Conservation (phyloP, 2,329 filamentous ascomycete genomes). For the Lasiodiplodia gonubiensis region DNA sequence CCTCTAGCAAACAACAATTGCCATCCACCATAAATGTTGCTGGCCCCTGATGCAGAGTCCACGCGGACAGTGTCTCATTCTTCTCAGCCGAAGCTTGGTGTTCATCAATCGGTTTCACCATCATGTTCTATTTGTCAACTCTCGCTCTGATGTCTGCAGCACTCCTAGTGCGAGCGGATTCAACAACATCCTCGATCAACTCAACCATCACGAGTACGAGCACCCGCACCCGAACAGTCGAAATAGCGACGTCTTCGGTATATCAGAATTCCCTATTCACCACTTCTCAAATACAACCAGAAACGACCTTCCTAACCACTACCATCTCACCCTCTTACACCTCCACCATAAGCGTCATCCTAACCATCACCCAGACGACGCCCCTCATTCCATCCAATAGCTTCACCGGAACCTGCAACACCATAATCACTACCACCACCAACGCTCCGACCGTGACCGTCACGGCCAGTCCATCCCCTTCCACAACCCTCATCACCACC, state of each 20-base stretch:
- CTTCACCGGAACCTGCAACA: neutral
- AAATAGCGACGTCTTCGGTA: neutral
- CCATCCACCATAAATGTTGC: constrained; percentile 1
- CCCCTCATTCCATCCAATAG: too few relatives aligned
- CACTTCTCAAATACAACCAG: neutral
- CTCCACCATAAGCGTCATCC: neutral
- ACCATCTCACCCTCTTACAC: neutral
- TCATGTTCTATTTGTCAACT: neutral
- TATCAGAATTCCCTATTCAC: neutral
- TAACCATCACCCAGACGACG: constrained; percentile 8
- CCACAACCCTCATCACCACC: neutral
- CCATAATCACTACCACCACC: neutral
- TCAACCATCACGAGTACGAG: constrained; percentile 1
- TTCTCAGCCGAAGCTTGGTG: neutral
- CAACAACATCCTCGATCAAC: neutral
- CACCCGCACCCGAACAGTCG: constrained; percentile 1
- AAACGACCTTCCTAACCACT: neutral
- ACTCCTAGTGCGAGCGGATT: neutral
- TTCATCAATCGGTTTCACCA: neutral
- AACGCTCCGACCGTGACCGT: neutral
- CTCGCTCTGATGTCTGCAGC: neutral
- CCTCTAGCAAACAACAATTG: neutral
- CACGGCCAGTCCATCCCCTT: neutral
- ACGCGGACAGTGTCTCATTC: neutral
- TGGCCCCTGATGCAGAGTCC: neutral